Base-by-base conservation (phyloP, 768 basidiomycete genomes). In the Lentinula edodes region DNA sequence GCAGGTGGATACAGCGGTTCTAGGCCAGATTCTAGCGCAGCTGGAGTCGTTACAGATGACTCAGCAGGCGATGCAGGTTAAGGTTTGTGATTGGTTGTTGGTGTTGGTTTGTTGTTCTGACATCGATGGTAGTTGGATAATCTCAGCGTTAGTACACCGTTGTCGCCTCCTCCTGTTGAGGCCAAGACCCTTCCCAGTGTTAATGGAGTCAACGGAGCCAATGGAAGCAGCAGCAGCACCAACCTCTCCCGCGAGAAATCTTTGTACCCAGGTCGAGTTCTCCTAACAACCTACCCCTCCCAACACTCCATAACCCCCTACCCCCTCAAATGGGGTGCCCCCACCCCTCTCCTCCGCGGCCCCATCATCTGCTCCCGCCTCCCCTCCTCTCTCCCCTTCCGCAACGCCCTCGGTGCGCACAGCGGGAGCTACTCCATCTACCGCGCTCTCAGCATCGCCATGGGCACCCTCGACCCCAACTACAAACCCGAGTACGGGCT, bases 341-440 rank as follows among this genome's bases (percentile, higher is more conserved):
- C 78, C 2, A 79, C 84, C 50, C 79, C 91, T 20, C 63, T 69
- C 6, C 74, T 79, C 6, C 91, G 95, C 20, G 96, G 96, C 0
- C 93, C 95, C 2, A 80, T 98, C 63, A 83, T 98, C 61, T 93
- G 91, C 70, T 94, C 91, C 1, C 89, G 95, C 28, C 87, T 95
- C 20, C 83, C 89, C 0, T 81, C 82, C 12, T 87, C 89, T 35
- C 90, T 96, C 78, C 95, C 95, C 75, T 83, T 87, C 58, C 88
- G 96, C 51, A 98, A 98, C 73, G 91, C 95, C 28, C 83, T 98
- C 69, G 95, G 96, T 9, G 95, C 96, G 0, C 95, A 97, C 71
- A 88, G 88, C 0, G 95, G 96, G 6, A 91, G 89, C 1, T 98
- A 98, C 74, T 93, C 91, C 13, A 95, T 97, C 74, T 98, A 97